Evolutionary conservation across 2,329 filamentous ascomycete genomes (phyloP).

Genomic region (Cladosporium halotolerans): DNA sequence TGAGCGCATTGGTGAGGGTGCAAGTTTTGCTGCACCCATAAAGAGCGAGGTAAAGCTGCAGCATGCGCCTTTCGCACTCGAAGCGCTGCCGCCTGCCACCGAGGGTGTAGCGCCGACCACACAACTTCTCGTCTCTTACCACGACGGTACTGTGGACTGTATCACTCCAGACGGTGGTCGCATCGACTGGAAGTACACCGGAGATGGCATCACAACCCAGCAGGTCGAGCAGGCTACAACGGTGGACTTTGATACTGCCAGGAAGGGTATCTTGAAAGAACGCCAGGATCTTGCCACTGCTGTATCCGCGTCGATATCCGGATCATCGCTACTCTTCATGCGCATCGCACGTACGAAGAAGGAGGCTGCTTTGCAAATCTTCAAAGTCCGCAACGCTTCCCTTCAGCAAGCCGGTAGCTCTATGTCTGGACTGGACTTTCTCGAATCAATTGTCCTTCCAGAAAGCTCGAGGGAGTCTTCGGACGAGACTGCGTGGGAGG

Average conservation of each 20-base stretch:
- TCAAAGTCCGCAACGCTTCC: background rate
- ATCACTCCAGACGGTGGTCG: slow-evolving; percentile 16
- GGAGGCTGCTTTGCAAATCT: slow-evolving; percentile 4
- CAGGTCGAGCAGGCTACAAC: slow-evolving; percentile 15
- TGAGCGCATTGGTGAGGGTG: slow-evolving; percentile 39
- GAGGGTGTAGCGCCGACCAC: background rate
- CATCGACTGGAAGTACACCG: slow-evolving; percentile 10
- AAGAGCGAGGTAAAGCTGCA: slow-evolving; percentile 22
- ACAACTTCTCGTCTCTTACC: slow-evolving; percentile 24
- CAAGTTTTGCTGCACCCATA: slow-evolving; percentile 21
- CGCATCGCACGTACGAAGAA: slow-evolving; percentile 5
- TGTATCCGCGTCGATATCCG: slow-evolving; percentile 5
- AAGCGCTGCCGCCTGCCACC: background rate
- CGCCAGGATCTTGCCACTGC: slow-evolving; percentile 33
- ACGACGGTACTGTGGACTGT: slow-evolving; percentile 26
- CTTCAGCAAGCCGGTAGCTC: slow-evolving; percentile 30
- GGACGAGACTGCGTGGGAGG: slow-evolving; percentile 17
- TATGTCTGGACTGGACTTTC: slow-evolving; percentile 8
- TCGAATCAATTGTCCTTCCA: slow-evolving; percentile 6
- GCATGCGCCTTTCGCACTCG: slow-evolving; percentile 5
- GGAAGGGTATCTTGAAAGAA: slow-evolving; percentile 38
- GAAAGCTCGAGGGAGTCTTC: background rate
- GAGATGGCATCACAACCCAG: background rate
- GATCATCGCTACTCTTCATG: slow-evolving; percentile 18
- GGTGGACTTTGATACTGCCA: slow-evolving; percentile 32